Base-by-base conservation (phyloP, 768 basidiomycete genomes). In the Leccinum olivaceopallidum region DNA sequence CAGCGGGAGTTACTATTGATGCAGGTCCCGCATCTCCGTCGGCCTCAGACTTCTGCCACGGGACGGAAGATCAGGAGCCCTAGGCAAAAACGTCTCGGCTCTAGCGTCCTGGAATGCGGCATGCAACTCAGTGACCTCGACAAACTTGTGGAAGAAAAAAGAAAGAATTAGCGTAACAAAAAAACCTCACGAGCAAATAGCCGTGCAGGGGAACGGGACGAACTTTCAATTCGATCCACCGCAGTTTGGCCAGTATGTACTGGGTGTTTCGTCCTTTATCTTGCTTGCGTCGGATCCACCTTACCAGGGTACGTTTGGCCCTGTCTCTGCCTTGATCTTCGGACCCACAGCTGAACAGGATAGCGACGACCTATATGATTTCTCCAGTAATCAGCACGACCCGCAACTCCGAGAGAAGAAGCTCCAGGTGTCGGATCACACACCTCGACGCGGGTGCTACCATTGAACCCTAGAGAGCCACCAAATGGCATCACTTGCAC, bases 81-180 rank as follows among this genome's bases (percentile, higher is more conserved):
- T 66, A 5, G 73, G 73, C 2, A 75, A 59, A 37, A 9, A 66
- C 0, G 73, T 74, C 37, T 60, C 56, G n/a, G 71, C 73, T 58
- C 73, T 71, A 4, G 73, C 73, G 24, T 69, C 71, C 30, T 68
- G 73, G 44, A 74, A 74, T 16, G 74, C 73, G 37, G 28, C 20
- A 39, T 74, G 73, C 0, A 74, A 44, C 30, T 64, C 62, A 7
- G 20, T 26, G 48, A 75, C 73, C 48, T 54, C 63, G 62, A 75
- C 69, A 58, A 74, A 74, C 74, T 74, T 57, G 24, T 14, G 24
- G 24, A 26, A 26, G 48, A 16, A 39, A 39, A 44, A 22, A 5
- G 10, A 24, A 26, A 13, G 48, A 50, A 13, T 50, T 4, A 26
- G 49, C 49, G 2, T 50, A 24, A 22, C 16, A 24, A 16, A 20